Evolutionary conservation across 768 basidiomycete species (phyloP), one percentile per base, ranked within the genome.

Genomic region (Podaxis rugospora): DNA sequence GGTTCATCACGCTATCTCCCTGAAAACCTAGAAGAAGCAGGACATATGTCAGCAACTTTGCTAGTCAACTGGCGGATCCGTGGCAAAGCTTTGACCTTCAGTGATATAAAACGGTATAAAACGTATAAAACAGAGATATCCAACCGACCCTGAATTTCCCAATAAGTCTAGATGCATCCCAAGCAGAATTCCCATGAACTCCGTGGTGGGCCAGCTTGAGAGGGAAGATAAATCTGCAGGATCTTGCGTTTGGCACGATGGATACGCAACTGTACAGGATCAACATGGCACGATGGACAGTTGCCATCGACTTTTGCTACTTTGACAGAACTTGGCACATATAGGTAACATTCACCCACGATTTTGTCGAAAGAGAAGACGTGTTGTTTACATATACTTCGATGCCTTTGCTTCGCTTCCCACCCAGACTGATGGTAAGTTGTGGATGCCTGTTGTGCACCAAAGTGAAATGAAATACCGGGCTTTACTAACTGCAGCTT

Each of bases 281-380:
- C 59, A 60, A 47, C 27, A 44, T 52, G 51, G 37, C 27, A 23
- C 59, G 40, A 49, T 54, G 51, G 51, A 47, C 59, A 60, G 59
- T 53, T 60, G 59, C 28, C 59, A 60, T 60, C 59, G 51, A 35
- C 40, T 36, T 25, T 49, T 32, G 58, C 28, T 36, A 52, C 27
- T 52, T 51, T 28, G 49, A 51, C 42, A 59, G 50, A 46, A 51
- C 23, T 51, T 52, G 32, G 51, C 37, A 46, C 40, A 36, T 51
- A 59, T 58, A 51, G 21, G 27, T 52, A 39, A 11, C 27, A 18
- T 37, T 46, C 59, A 60, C 59, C 59, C 59, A 60, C 59, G 59
- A 54, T 60, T 60, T 53, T 28, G 51, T 60, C 59, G 59, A 60
- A 60, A 35, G 51, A 52, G 51, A 59, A 59, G 55, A 32, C 55